Percentiles rank a stretch among this genome's conserved stretches.
phyloP scores from a whole-genome alignment of 495 filamentous ascomycete species.

The Neurospora sp. region DNA sequence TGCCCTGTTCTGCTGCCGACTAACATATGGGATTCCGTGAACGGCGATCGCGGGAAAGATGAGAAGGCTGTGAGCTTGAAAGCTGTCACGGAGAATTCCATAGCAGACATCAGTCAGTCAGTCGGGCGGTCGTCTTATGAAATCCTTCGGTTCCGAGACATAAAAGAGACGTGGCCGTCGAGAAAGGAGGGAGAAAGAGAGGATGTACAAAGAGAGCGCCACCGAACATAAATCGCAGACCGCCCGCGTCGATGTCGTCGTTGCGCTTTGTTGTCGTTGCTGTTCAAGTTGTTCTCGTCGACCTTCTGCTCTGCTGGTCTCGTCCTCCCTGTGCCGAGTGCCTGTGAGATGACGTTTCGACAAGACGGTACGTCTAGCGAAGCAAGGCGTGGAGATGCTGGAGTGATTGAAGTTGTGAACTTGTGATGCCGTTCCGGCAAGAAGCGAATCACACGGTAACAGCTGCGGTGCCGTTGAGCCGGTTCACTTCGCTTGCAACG shows the following conservation, averaged over 20 bases:
- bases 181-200: background rate
- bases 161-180: background rate
- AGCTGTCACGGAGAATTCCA: background rate
- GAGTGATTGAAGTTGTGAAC: background rate
- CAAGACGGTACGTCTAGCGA: background rate
- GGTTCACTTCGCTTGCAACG: background rate
- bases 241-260: background rate
- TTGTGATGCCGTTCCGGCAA: background rate
- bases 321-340: background rate
- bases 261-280: background rate
- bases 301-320: background rate
- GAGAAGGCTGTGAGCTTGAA: background rate
- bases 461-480: background rate
- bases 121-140: background rate
- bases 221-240: background rate
- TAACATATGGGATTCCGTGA: background rate
- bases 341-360: background rate
- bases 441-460: background rate
- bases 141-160: background rate
- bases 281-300: background rate
- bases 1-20: background rate
- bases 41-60: background rate
- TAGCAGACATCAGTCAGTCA: background rate
- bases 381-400: background rate
- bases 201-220: background rate